phyloP scores from a whole-genome alignment of 306 rosid genomes.

The Crotalaria pallida region DNA sequence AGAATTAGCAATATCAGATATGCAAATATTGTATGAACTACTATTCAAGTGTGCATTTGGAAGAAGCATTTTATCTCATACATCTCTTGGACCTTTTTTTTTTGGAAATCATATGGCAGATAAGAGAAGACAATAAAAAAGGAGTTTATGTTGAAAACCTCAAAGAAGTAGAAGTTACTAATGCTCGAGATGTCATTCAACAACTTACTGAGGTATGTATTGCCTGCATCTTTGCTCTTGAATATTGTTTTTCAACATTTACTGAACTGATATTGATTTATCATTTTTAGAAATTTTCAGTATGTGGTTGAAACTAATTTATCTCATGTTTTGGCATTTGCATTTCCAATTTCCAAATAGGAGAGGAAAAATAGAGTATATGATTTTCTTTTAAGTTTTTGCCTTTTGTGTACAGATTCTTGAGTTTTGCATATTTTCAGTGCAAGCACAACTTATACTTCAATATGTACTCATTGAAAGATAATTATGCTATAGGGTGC shows the following conservation, averaged over 20 bases:
- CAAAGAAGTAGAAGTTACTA: conserved; percentile 80
- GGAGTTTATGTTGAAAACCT: conserved; percentile 93
- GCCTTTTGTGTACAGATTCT: background rate
- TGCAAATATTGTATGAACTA: background rate
- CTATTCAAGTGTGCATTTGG: background rate
- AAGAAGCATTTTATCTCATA: background rate
- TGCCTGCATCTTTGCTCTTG: conserved; percentile 1
- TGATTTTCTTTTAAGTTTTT: background rate
- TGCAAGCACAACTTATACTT: background rate
- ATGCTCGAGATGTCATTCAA: conserved; percentile 92
- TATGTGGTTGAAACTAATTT: background rate
- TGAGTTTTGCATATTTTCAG: background rate
- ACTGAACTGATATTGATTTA: background rate
- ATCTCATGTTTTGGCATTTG: background rate
- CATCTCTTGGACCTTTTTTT: background rate
- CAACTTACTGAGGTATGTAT: conserved; percentile 73
- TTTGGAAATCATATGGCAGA: conserved; percentile 36
- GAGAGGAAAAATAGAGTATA: background rate
- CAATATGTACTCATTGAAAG: conserved; percentile 15
- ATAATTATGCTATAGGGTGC: conserved; percentile 59
- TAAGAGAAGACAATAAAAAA: conserved; percentile 92
- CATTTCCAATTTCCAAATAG: conserved; percentile 8
- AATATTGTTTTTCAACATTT: background rate
- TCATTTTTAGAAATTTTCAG: background rate
- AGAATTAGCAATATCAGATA: background rate